phyloP scores from a whole-genome alignment of 169 alveolate species.

The Plasmodium berghei region DNA sequence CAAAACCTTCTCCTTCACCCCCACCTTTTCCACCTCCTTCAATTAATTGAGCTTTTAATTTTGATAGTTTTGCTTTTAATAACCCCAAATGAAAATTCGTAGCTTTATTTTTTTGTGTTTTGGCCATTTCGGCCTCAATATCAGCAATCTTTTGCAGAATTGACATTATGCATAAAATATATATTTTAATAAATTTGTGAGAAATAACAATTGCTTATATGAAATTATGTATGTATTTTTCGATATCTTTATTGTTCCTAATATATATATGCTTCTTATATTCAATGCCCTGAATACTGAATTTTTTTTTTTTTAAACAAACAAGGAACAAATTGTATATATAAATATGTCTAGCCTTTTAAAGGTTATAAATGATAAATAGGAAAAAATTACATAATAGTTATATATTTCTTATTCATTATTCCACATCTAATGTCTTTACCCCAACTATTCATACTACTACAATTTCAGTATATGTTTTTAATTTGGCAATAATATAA shows the following conservation, averaged over 20 bases:
- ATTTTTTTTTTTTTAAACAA: too few species aligned
- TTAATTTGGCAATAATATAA: too few species aligned
- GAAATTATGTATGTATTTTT: not conserved
- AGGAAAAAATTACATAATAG: too few species aligned
- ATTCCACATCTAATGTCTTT: too few species aligned
- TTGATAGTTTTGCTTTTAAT: conserved; percentile 97
- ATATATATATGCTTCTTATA: not conserved
- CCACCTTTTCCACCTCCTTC: conserved; percentile 86
- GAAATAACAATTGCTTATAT: not conserved
- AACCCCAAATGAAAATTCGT: conserved; percentile 98
- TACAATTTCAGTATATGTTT: too few species aligned
- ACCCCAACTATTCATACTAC: too few species aligned
- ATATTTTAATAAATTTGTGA: not conserved
- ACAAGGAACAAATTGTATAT: too few species aligned
- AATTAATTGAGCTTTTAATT: conserved; percentile 95
- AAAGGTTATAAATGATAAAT: too few species aligned
- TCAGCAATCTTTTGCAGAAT: conserved; percentile 95
- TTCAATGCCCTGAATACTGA: too few species aligned
- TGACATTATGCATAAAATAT: conserved; percentile 85
- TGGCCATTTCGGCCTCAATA: conserved; percentile 98
- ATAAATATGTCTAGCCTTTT: too few species aligned
- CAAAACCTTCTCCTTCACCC: conserved; percentile 90
- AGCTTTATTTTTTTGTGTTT: conserved; percentile 99
- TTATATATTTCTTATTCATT: too few species aligned
- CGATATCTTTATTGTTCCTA: not conserved